These are phyloP conservation scores for Rosa lucieae DNA, from an alignment of 306 rosid genomes.

Conservation along the genomic window DNA sequence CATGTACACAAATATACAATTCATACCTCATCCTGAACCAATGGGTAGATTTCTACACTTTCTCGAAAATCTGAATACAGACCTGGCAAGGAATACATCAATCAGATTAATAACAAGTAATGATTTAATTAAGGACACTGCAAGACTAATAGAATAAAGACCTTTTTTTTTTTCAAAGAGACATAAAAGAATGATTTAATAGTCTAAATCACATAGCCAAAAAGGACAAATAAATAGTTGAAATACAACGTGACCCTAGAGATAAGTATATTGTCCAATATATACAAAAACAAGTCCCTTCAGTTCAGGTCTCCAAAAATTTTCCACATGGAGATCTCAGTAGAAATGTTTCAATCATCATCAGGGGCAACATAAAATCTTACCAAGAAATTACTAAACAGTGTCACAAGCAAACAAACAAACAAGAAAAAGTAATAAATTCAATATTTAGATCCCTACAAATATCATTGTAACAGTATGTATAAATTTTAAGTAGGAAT, in stretches of 20 bases:
- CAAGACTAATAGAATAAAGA: neutral
- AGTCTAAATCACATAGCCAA: neutral
- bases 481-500: neutral
- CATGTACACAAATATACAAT: too few species aligned
- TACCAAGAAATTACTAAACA: neutral
- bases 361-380: neutral
- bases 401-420: neutral
- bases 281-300: conserved; percentile 44
- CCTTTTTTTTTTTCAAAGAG: neutral
- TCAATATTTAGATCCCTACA: neutral
- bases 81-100: neutral
- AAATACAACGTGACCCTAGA: neutral
- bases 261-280: neutral
- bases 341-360: conserved; percentile 10
- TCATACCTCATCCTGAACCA: neutral
- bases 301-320: conserved; percentile 87
- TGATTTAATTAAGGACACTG: neutral
- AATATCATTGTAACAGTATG: neutral
- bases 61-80: conserved; percentile 7
- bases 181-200: neutral
- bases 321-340: conserved; percentile 47
- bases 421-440: neutral
- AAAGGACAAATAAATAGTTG: too few species aligned
- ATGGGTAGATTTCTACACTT: neutral
- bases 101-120: neutral